phyloP scores from a whole-genome alignment of 2,329 filamentous ascomycete species.

The Cadophora malorum region DNA sequence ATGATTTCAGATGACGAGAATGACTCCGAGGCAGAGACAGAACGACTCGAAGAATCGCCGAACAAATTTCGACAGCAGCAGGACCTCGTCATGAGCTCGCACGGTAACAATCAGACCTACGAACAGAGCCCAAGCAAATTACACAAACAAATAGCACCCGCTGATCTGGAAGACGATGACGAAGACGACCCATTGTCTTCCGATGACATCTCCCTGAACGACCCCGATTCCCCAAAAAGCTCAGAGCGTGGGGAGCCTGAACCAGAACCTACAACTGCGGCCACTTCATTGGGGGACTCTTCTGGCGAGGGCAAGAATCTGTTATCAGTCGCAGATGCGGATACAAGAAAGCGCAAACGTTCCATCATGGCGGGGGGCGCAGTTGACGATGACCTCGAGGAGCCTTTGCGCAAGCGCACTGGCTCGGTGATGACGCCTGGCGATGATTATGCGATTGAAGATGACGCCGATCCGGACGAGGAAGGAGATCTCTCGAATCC shows the following conservation, averaged over 20 bases:
- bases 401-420: conserved; percentile 57
- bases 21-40: conserved; percentile 90
- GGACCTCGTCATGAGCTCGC: conserved; percentile 65
- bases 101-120: conserved; percentile 59
- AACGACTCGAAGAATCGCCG: conserved; percentile 90
- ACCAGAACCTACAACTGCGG: conserved; percentile 40
- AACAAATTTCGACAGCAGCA: conserved; percentile 65
- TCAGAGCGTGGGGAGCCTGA: conserved; percentile 50
- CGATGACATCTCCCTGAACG: conserved; percentile 47
- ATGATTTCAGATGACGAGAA: conserved; percentile 60
- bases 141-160: conserved; percentile 59
- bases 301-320: conserved; percentile 39
- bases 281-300: conserved; percentile 46
- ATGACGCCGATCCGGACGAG: conserved; percentile 52
- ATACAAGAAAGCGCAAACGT: conserved; percentile 48
- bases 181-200: conserved; percentile 44
- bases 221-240: conserved; percentile 46
- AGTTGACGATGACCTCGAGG: conserved; percentile 46
- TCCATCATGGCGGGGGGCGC: conserved; percentile 43
- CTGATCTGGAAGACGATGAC: conserved; percentile 51
- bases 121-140: conserved; percentile 81
- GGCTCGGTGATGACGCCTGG: conserved; percentile 53
- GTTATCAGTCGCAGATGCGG: conserved; percentile 36
- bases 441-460: conserved; percentile 53
- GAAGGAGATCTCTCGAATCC: conserved; percentile 46